Evolutionary conservation across 108 stramenopile species (phyloP), one percentile per base, ranked within the genome.

Genomic region (Skeletonema costatum): DNA sequence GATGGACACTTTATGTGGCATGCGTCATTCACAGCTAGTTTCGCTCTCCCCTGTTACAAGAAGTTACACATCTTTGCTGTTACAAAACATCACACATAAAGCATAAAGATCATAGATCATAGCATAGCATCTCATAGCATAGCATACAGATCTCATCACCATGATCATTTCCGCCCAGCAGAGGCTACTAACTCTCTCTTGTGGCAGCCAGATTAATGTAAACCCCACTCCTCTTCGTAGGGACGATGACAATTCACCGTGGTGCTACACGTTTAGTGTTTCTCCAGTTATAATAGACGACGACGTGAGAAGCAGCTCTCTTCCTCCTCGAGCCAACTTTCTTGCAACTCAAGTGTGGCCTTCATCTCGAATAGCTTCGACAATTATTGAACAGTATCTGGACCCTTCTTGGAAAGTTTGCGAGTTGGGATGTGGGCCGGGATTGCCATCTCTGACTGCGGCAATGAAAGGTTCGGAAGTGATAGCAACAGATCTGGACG

Each of bases 311-410:
- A 65, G 46, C 51, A 46, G 17, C 14, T 8, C 46, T 19, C 46
- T 77, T 35, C 77, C 77, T 46, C n/a, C 68, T 3, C 64, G 68
- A 1, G 17, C 63, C 60, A 93, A 93, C 60, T 90, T 93, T 71
- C 75, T 93, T 11, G 89, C 92, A 5, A 90, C 92, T 4, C 92
- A 93, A 77, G 92, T 93, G 21, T 93, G 92, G 92, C 92, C 92
- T 10, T 89, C 92, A 11, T 87, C 92, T 2, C 84, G 92, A 32
- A 76, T 68, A 14, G 92, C 92, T 35, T 73, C 90, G 6, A 41
- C 32, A 2, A 44, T 81, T 19, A 60, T 92, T 9, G 75, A 87
- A 50, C n/a, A 71, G 17, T 48, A 79, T 38, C 32, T 76, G 11
- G 80, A 81, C 39, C 66, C 69, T 11, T 74, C 71, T 8, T 81